Conservation (phyloP, 345 rosid species). For the Mangifera indica region DNA sequence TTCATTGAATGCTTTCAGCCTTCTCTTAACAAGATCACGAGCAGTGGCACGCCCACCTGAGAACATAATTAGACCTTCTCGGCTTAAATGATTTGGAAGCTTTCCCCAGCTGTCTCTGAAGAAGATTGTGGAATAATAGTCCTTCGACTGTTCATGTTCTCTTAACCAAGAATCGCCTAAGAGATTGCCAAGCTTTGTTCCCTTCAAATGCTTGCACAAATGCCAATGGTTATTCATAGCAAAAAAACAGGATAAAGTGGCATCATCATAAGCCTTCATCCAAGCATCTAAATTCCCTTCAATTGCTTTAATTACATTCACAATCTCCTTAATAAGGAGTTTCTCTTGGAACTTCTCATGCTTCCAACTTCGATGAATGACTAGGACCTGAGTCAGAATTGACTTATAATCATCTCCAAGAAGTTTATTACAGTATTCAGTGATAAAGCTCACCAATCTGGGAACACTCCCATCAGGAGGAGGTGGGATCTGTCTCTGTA, state of each 20-base stretch:
- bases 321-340: constrained; percentile 65
- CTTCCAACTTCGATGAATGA: constrained; percentile 94
- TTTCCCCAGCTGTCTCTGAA: constrained; percentile 89
- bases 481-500: constrained; percentile 78
- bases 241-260: constrained; percentile 58
- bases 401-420: constrained; percentile 84
- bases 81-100: constrained; percentile 83
- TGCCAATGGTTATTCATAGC: constrained; percentile 94
- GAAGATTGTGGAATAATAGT: constrained; percentile 58
- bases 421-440: constrained; percentile 84
- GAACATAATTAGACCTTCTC: constrained; percentile 93
- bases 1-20: constrained; percentile 80
- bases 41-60: constrained; percentile 99
- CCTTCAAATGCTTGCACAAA: constrained; percentile 79
- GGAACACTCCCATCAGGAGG: constrained; percentile 85
- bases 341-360: constrained; percentile 84
- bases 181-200: constrained; percentile 76
- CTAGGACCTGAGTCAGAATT: constrained; percentile 69
- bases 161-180: constrained; percentile 79
- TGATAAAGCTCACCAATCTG: constrained; percentile 71
- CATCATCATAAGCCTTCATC: constrained; percentile 73
- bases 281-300: constrained; percentile 76
- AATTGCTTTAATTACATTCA: constrained; percentile 65
- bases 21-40: constrained; percentile 97
- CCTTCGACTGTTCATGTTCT: constrained; percentile 86